Conservation (phyloP, 768 basidiomycete genomes). For the Pholiota molesta region DNA sequence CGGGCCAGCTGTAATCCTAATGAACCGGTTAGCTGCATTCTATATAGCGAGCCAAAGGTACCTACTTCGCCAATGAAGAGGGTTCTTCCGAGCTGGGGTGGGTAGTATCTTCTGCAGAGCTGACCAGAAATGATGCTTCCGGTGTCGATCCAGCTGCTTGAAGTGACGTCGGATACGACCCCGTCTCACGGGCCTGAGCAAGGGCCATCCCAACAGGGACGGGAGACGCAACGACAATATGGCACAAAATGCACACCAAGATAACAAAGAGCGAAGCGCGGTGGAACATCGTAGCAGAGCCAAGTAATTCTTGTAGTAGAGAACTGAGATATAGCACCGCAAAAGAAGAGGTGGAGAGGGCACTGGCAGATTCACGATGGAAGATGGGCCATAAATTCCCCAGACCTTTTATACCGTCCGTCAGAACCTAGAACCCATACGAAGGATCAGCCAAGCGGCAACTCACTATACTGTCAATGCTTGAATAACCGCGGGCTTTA, state of each 20-base stretch:
- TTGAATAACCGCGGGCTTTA: conserved; percentile 22
- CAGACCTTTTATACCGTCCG: conserved; percentile 12
- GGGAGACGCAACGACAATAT: conserved; percentile 16
- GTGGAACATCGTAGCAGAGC: conserved; percentile 11
- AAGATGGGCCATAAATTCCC: conserved; percentile 5
- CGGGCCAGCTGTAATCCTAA: not conserved
- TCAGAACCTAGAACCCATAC: not conserved
- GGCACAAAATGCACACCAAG: conserved; percentile 14
- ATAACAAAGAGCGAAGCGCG: conserved; percentile 16
- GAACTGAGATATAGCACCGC: not conserved
- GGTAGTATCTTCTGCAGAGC: not conserved
- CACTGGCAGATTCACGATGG: not conserved
- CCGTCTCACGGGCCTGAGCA: not conserved
- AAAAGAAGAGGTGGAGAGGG: not conserved
- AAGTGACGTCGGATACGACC: not conserved
- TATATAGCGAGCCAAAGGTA: not conserved
- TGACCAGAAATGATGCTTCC: not conserved
- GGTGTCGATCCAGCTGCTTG: not conserved
- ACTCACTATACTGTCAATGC: conserved; percentile 16
- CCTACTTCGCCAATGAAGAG: not conserved
- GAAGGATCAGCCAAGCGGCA: conserved; percentile 19
- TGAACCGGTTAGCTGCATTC: not conserved
- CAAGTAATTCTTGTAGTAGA: too few relatives aligned
- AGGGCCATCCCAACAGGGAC: conserved; percentile 6
- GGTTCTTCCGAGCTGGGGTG: not conserved